Base-by-base conservation (phyloP, 2,329 filamentous ascomycete species). In the Aureobasidium uvarum region DNA sequence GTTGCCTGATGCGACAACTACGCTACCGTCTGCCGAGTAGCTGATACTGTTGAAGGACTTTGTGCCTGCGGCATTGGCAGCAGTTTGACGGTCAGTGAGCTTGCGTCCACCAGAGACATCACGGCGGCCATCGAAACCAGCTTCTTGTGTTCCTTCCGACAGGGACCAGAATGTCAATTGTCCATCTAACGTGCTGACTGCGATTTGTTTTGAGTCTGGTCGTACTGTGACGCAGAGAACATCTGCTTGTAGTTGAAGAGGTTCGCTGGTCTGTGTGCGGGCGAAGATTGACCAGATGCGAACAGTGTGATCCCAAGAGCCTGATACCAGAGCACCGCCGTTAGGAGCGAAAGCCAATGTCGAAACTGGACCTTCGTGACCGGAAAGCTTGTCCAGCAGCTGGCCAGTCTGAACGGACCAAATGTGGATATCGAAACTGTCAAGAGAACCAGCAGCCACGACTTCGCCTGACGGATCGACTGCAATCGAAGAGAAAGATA, bases 361-460 rank as follows among this genome's bases (percentile, higher is more conserved):
- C 5, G 92, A 95, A 1, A 99, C 89, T 0, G 95, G 95, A 0
- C 94, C 95, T 78, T 99, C 94, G 71, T 99, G 95, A 1, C 95
- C 96, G 7, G 93, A 85, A 28, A 99, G 82, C 70, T 89, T 89
- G 75, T 99, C 95, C 6, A 99, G 86, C 20, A 99, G 82, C 76
- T 99, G 95, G 2, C 95, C 95, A 0, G 94, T 99, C 75, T 99
- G 95, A 4, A 99, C 96, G 5, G 92, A 97, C 95, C 95, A 99
- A 68, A 99, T 90, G 77, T 99, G 93, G 60, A 99, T 91, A 73
- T 98, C 94, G 70, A 97, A 98, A 5, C 93, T 96, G 76, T 99
- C 95, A 18, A 96, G 83, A 1, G 94, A 98, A 2, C 94, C 95
- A 11, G 95, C 95, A 67, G 94, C 96, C 3, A 99, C 90, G 10